Evolutionary conservation across 2,329 filamentous ascomycete genomes (phyloP).

Genomic region (Bipolaris victoriae): DNA sequence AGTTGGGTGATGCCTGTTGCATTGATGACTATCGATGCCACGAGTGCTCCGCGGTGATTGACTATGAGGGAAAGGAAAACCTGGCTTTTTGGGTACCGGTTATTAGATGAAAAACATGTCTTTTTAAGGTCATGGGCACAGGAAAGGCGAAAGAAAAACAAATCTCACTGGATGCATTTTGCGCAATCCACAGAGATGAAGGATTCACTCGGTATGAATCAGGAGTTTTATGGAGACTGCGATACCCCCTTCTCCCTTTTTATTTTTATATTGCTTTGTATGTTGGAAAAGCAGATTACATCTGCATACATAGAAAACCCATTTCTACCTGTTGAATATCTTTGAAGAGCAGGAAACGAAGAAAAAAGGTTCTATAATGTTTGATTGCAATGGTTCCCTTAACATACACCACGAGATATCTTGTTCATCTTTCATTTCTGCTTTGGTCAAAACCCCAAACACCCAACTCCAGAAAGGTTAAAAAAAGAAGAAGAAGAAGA

Average conservation of each 20-base stretch:
- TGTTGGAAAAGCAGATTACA: not conserved
- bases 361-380: not conserved
- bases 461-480: no score
- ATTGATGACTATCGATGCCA: not conserved
- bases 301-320: not conserved
- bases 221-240: slow-evolving; percentile 4
- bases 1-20: not conserved
- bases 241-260: not conserved
- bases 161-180: no score
- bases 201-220: not conserved
- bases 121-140: not conserved
- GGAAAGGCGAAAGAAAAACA: not conserved
- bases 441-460: not conserved
- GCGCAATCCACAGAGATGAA: no score
- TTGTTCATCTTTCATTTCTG: not conserved
- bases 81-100: no score
- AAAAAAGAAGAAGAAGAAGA: no score
- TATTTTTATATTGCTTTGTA: not conserved
- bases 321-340: not conserved
- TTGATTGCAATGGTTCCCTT: no score
- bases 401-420: no score
- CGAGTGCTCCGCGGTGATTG: not conserved
- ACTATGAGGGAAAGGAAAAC: not conserved
- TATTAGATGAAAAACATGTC: not conserved
- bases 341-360: not conserved